Percentiles rank a stretch among this genome's conserved stretches.
phyloP scores from a whole-genome alignment of 1,284 basidiomycete species.

The Apiotrichum laibachii region DNA sequence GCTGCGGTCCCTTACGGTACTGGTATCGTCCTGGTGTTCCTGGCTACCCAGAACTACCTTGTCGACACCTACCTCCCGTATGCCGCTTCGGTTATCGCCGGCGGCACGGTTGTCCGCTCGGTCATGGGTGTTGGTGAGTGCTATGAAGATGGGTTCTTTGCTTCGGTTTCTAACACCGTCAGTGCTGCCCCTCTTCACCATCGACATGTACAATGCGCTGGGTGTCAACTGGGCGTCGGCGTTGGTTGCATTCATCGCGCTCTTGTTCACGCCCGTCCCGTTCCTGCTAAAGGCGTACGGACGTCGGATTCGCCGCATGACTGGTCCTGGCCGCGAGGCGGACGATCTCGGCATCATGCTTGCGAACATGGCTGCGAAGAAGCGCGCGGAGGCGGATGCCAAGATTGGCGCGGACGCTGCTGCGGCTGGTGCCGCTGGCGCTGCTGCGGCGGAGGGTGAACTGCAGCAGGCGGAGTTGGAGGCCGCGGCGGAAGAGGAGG shows the following conservation, averaged over 20 bases:
- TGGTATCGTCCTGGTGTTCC: constrained; percentile 34
- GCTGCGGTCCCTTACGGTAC: constrained; percentile 62
- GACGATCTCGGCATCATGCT: constrained; percentile 16
- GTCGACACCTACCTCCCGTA: constrained; percentile 59
- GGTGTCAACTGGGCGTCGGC: constrained; percentile 60
- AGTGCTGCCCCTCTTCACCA: constrained; percentile 60
- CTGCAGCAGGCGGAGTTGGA: background rate
- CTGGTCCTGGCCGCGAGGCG: constrained; percentile 25
- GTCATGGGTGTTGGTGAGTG: constrained; percentile 55
- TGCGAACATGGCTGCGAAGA: background rate
- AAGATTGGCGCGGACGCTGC: background rate
- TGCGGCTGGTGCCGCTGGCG: background rate
- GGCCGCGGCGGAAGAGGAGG: background rate
- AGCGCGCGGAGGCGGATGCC: background rate
- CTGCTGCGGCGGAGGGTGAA: background rate
- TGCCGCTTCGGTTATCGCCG: constrained; percentile 61
- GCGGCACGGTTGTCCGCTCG: constrained; percentile 66
- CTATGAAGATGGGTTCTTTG: background rate
- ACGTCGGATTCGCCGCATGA: constrained; percentile 21
- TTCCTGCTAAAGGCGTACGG: constrained; percentile 33
- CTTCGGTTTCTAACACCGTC: too few species aligned
- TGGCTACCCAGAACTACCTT: constrained; percentile 54
- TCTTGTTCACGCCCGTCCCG: constrained; percentile 60
- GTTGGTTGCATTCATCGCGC: constrained; percentile 61
- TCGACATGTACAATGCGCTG: constrained; percentile 58